A percentile compares a stretch with the other conserved stretches of the same genome.
Conservation (phyloP, 2,329 filamentous ascomycete genomes). For the Aspergillus phoenicis region DNA sequence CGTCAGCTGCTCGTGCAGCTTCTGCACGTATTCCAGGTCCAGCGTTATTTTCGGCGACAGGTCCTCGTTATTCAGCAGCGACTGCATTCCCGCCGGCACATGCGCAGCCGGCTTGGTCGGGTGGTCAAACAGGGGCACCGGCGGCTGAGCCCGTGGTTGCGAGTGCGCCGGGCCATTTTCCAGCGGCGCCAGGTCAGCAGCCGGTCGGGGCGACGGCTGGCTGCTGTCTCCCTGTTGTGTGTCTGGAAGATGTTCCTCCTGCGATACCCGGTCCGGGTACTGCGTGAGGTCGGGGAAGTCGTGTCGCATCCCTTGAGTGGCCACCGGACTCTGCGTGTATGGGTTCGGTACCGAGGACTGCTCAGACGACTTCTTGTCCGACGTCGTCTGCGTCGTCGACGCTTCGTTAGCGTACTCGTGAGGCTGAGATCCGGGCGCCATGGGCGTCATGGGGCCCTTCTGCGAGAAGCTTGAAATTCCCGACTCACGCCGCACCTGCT, state of each 20-base stretch:
- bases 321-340: constrained; percentile 64
- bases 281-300: constrained; percentile 58
- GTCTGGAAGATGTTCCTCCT: constrained; percentile 64
- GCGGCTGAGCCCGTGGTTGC: constrained; percentile 41
- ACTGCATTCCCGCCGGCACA: constrained; percentile 33
- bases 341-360: constrained; percentile 68
- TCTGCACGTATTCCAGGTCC: constrained; percentile 55
- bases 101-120: constrained; percentile 30
- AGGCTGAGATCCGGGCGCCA: constrained; percentile 60
- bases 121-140: constrained; percentile 44
- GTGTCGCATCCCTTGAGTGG: constrained; percentile 46
- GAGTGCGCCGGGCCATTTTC: constrained; percentile 36
- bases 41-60: constrained; percentile 38
- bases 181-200: constrained; percentile 26
- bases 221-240: constrained; percentile 58
- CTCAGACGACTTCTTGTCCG: constrained; percentile 77
- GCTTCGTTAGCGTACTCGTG: constrained; percentile 78
- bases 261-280: constrained; percentile 53
- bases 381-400: constrained; percentile 82
- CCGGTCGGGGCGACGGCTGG: constrained; percentile 34
- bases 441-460: constrained; percentile 57
- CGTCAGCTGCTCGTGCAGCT: constrained; percentile 66
- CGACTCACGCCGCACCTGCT: constrained; percentile 48
- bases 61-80: constrained; percentile 39
- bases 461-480: constrained; percentile 53